Evolutionary conservation across 805 yeast genomes (phyloP), one percentile per base, ranked within the genome.

Genomic region (Candida schatavii): DNA sequence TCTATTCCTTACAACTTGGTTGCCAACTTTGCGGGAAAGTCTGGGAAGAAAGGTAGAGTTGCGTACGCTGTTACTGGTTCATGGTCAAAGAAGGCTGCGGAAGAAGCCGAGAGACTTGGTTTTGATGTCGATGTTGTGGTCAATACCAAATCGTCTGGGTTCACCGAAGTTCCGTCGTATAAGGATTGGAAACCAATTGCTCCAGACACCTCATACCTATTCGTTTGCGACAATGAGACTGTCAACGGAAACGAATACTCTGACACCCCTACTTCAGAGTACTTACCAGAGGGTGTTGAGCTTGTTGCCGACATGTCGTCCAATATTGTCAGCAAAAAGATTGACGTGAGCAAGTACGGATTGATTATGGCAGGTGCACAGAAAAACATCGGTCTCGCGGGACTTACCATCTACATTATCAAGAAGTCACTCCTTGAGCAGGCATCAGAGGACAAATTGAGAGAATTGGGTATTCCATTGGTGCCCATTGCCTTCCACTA

Each of bases 311-410:
- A 93, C 62, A 81, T 91, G 83, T 90, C 97, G 2, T 90, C 97
- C 35, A 88, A 91, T 64, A 84, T 93, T 57, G 72, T 93, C 50
- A 87, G 96, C 18, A 83, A 85, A 51, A 69, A 77, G 49, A 63
- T 93, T 38, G 97, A 91, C 55, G 84, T 93, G 32, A 70, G 86
- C 42, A 83, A 87, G 63, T 91, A 79, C 58, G 98, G 97, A 39
- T 70, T 89, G 21, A 83, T 93, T 47, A 82, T 90, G 79, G 99
- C 97, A 15, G 99, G 99, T 48, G 99, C 98, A 21, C 99, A 93
- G 68, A 93, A 93, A 68, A 93, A 93, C 63, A 88, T 93, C 58
- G 99, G 99, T 42, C 71, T 93, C 57, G 97, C 99, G 7, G 99
- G 99, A 29, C 78, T 93, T 49, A 85, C 97, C 13, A 75, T 93